A percentile compares a stretch with the other conserved stretches of the same genome.
These are phyloP conservation scores for Talaromyces verruculosus DNA, from an alignment of 2,329 filamentous ascomycete genomes.

Conservation along the genomic window DNA sequence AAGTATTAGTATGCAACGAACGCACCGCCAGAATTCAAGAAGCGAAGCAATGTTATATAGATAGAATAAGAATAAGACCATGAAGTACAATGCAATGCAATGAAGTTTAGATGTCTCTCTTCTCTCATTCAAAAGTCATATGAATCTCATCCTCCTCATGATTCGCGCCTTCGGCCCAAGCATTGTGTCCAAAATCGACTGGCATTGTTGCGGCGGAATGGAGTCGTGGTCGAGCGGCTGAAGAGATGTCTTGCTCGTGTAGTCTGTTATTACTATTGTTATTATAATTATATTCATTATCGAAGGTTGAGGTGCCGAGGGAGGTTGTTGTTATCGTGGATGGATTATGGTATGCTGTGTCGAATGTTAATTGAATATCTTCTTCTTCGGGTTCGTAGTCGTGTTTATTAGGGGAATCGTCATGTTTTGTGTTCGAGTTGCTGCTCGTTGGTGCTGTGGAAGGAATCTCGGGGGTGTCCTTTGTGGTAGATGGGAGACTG, in stretches of 20 bases:
- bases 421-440: not conserved
- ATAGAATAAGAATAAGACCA: not conserved
- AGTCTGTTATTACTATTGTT: slow-evolving; percentile 10
- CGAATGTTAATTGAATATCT: slow-evolving; percentile 68
- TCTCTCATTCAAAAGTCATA: slow-evolving; percentile 72
- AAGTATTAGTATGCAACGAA: not conserved
- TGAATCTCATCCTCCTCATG: slow-evolving; percentile 67
- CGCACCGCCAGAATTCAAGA: not conserved
- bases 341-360: slow-evolving; percentile 58
- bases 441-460: not conserved
- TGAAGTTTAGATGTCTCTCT: not conserved
- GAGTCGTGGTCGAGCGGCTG: slow-evolving; percentile 29
- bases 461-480: slow-evolving; percentile 1
- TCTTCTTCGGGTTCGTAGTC: slow-evolving; percentile 29
- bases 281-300: slow-evolving; percentile 16
- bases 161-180: slow-evolving; percentile 69
- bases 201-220: slow-evolving; percentile 37
- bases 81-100: not conserved
- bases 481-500: slow-evolving; percentile 25
- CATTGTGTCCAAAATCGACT: slow-evolving; percentile 50
- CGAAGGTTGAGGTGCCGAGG: slow-evolving; percentile 20
- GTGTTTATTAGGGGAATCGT: not conserved
- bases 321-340: slow-evolving; percentile 13
- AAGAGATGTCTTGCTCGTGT: slow-evolving; percentile 13
- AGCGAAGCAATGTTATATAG: not conserved